A percentile compares a stretch with the other conserved stretches of the same genome.
phyloP scores from a whole-genome alignment of 495 filamentous ascomycete species.

The Gamarada debralockiae region DNA sequence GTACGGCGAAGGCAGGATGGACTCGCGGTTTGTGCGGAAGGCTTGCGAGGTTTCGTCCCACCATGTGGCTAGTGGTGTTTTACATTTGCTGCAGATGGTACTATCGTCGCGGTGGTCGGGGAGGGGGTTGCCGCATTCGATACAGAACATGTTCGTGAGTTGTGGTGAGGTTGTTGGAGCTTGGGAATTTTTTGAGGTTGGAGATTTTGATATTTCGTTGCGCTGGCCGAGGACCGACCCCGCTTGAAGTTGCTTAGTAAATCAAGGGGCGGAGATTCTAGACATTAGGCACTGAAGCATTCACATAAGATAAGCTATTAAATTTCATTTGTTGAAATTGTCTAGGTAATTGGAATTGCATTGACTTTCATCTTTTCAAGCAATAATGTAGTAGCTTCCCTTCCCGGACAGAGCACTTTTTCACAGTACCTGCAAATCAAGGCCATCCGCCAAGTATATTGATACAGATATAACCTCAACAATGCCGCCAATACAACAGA shows the following conservation, averaged over 20 bases:
- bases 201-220: too few species aligned
- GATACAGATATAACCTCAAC: background rate
- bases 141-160: conserved; percentile 17
- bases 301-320: too few species aligned
- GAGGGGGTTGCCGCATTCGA: conserved; percentile 20
- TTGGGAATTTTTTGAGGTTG: background rate
- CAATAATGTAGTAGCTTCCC: too few species aligned
- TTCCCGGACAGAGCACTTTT: background rate
- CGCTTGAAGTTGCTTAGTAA: too few species aligned
- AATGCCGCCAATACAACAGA: conserved; percentile 4
- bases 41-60: conserved; percentile 26
- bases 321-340: too few species aligned
- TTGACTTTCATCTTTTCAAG: too few species aligned
- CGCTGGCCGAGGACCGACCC: too few species aligned
- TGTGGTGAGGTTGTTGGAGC: background rate
- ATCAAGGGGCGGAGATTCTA: too few species aligned
- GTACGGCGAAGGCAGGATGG: conserved; percentile 8
- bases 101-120: conserved; percentile 16
- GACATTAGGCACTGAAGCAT: too few species aligned
- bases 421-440: background rate
- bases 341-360: too few species aligned
- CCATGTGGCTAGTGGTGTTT: conserved; percentile 22
- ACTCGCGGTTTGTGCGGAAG: conserved; percentile 23
- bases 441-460: too few species aligned
- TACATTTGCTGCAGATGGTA: conserved; percentile 25